phyloP scores from a whole-genome alignment of 169 alveolate species.

The Plasmodium berghei region DNA sequence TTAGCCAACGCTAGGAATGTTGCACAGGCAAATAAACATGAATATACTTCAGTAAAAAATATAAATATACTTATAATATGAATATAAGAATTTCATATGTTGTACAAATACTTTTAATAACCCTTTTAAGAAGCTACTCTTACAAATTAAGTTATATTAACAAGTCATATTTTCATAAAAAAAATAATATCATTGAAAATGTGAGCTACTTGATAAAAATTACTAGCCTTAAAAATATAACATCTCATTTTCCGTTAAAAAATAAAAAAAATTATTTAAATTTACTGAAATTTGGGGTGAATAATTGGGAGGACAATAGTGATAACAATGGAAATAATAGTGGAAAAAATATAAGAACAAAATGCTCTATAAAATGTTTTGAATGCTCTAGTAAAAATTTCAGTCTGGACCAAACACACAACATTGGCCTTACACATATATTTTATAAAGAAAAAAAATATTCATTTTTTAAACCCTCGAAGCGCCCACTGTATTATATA shows the following conservation, averaged over 20 bases:
- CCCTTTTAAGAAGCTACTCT: constrained; percentile 20
- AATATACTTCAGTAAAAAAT: no score
- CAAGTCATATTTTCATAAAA: not conserved
- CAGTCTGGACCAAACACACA: no score
- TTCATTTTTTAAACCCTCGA: no score
- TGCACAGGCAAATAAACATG: not conserved
- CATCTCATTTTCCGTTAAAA: not conserved
- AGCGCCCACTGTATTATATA: no score
- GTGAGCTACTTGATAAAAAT: not conserved
- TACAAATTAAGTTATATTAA: constrained; percentile 28
- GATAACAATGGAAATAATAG: no score
- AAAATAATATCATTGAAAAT: constrained; percentile 6
- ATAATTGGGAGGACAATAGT: not conserved
- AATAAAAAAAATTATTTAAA: constrained; percentile 4
- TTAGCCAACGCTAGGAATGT: no score
- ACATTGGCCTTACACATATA: no score
- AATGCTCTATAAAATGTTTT: no score
- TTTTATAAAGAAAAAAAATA: no score
- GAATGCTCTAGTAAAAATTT: no score
- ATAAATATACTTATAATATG: constrained; percentile 11
- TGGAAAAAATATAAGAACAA: no score
- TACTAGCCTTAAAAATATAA: constrained; percentile 11
- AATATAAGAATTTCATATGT: constrained; percentile 21
- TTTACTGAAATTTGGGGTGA: not conserved
- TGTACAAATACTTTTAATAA: constrained; percentile 38